A percentile compares a stretch with the other conserved stretches of the same genome.
phyloP scores from a whole-genome alignment of 129 eudicot genomes.

The Apium graveolens region DNA sequence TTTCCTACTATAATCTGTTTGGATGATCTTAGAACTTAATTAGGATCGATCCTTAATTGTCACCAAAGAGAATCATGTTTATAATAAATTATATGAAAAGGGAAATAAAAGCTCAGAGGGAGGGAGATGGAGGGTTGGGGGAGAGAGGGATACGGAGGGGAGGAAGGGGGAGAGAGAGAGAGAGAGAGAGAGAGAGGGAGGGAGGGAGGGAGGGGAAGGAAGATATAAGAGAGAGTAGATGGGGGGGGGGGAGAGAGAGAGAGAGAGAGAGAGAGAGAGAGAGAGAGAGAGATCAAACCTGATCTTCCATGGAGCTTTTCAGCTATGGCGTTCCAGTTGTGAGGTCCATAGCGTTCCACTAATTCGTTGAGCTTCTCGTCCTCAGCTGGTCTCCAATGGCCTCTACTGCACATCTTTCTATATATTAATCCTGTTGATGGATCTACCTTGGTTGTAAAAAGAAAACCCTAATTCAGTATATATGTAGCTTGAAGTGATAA shows the following conservation, averaged over 20 bases:
- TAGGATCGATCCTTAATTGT: no score
- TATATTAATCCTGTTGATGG: not conserved
- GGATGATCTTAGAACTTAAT: no score
- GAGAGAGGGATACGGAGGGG: no score
- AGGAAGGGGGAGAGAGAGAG: no score
- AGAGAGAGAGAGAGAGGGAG: not conserved
- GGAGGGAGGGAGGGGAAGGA: not conserved
- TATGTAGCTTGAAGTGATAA: no score
- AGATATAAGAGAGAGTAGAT: no score
- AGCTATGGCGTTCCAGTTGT: constrained; percentile 97
- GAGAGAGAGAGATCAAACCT: constrained; percentile 24
- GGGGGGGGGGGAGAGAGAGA: not conserved
- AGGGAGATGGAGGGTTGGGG: no score
- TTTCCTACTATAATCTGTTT: no score
- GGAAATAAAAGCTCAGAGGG: no score
- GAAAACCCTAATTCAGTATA: not conserved
- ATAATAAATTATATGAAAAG: no score
- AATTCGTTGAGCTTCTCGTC: constrained; percentile 76
- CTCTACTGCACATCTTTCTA: constrained; percentile 58
- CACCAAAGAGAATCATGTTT: no score
- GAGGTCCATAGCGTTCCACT: constrained; percentile 84
- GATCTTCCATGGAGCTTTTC: constrained; percentile 94
- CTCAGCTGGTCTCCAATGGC: constrained; percentile 94
- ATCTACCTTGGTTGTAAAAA: not conserved
- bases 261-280: not conserved